Conservation (phyloP, 2,329 filamentous ascomycete genomes). For the Biscogniauxia mediterranea region DNA sequence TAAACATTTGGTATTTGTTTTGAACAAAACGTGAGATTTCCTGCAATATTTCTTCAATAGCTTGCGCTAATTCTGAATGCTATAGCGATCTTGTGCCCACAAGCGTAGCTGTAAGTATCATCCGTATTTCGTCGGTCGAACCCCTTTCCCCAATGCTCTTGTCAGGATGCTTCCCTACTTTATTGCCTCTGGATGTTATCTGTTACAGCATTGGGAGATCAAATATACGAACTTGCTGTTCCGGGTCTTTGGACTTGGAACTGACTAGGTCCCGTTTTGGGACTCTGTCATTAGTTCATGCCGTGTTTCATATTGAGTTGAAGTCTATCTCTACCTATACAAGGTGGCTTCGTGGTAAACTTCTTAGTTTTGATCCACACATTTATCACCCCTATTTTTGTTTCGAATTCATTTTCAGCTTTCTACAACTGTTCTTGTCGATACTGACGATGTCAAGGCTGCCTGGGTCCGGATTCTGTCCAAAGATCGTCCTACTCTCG, state of each 20-base stretch:
- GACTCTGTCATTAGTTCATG: conserved; percentile 68
- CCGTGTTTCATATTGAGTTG: conserved; percentile 97
- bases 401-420: conserved; percentile 29
- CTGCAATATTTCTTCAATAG: neutral
- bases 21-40: conserved; percentile 69
- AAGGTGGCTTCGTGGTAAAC: conserved; percentile 65
- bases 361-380: conserved; percentile 99
- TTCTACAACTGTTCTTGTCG: neutral
- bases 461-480: conserved; percentile 88
- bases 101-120: conserved; percentile 78
- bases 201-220: conserved; percentile 99
- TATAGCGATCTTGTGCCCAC: conserved; percentile 85
- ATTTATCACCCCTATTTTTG: conserved; percentile 63
- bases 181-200: conserved; percentile 73
- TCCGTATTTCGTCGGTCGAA: conserved; percentile 11
- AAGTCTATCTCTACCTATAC: conserved; percentile 68
- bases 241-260: conserved; percentile 62
- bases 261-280: conserved; percentile 88
- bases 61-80: neutral
- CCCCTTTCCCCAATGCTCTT: conserved; percentile 59
- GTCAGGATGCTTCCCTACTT: conserved; percentile 83
- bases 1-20: conserved; percentile 87
- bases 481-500: conserved; percentile 88
- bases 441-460: conserved; percentile 56
- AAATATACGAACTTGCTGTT: conserved; percentile 68